phyloP scores from a whole-genome alignment of 2,329 filamentous ascomycete species.

The Exophiala xenobiotica region DNA sequence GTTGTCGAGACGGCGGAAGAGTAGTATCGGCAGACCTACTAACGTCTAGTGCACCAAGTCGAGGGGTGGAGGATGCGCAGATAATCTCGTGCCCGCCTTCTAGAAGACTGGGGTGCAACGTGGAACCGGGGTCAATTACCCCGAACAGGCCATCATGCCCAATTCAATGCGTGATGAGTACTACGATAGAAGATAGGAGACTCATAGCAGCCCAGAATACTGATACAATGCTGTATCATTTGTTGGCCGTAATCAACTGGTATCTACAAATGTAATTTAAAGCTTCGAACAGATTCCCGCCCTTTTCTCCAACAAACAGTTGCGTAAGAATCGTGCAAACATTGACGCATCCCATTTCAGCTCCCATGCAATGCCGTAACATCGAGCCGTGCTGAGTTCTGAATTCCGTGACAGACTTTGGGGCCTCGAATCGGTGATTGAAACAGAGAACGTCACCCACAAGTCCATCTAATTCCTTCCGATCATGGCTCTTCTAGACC shows the following conservation, averaged over 20 bases:
- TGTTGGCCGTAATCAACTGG: constrained; percentile 5
- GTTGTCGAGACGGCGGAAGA: constrained; percentile 7
- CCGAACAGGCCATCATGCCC: no score
- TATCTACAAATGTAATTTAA: constrained; percentile 18
- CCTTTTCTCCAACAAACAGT: constrained; percentile 15
- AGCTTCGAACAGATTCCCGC: constrained; percentile 2
- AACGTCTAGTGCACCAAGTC: constrained; percentile 9
- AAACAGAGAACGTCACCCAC: not conserved
- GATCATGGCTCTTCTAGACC: constrained; percentile 12
- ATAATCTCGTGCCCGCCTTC: not conserved
- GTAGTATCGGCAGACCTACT: constrained; percentile 15
- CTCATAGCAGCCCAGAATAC: not conserved
- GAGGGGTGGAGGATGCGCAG: constrained; percentile 9
- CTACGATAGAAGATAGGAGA: no score
- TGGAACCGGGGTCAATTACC: not conserved
- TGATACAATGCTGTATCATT: not conserved
- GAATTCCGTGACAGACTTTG: not conserved
- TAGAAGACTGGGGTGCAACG: constrained; percentile 1
- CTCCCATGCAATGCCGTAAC: not conserved
- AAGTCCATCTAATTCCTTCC: not conserved
- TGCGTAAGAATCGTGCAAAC: not conserved
- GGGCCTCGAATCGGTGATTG: not conserved
- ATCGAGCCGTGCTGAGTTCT: not conserved
- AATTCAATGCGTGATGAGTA: no score
- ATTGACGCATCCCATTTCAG: not conserved